These are phyloP conservation scores for Monosporozyma unispora DNA, from an alignment of 805 yeast species.

Conservation along the genomic window DNA sequence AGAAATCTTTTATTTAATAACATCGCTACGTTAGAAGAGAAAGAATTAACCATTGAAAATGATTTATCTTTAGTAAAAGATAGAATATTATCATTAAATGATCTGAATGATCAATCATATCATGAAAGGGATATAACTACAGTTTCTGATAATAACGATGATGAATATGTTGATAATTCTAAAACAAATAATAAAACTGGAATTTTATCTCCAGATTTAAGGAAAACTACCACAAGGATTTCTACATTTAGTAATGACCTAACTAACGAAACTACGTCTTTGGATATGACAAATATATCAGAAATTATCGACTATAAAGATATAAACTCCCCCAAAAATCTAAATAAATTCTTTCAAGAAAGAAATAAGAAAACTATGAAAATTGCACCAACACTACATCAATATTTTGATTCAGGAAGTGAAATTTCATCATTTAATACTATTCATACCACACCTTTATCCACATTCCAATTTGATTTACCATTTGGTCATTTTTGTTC, in stretches of 20 bases:
- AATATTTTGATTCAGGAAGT: conserved; percentile 52
- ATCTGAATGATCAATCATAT: not conserved
- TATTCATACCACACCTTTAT: conserved; percentile 46
- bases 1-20: conserved; percentile 48
- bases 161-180: not conserved
- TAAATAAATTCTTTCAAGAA: conserved; percentile 22
- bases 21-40: conserved; percentile 51
- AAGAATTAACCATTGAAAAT: conserved; percentile 47
- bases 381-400: conserved; percentile 55
- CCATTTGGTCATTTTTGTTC: conserved; percentile 74
- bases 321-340: conserved; percentile 5
- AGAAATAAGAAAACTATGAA: conserved; percentile 33
- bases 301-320: conserved; percentile 2
- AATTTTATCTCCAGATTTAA: not conserved
- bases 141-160: not conserved
- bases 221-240: not conserved
- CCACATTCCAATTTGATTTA: conserved; percentile 56
- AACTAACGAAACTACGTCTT: not conserved
- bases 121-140: not conserved
- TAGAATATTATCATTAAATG: conserved; percentile 23
- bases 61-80: conserved; percentile 37
- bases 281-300: not conserved
- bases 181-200: not conserved
- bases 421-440: conserved; percentile 37
- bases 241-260: not conserved